Conservation (phyloP, 495 filamentous ascomycete genomes). For the Thermochaetoides thermophila region DNA sequence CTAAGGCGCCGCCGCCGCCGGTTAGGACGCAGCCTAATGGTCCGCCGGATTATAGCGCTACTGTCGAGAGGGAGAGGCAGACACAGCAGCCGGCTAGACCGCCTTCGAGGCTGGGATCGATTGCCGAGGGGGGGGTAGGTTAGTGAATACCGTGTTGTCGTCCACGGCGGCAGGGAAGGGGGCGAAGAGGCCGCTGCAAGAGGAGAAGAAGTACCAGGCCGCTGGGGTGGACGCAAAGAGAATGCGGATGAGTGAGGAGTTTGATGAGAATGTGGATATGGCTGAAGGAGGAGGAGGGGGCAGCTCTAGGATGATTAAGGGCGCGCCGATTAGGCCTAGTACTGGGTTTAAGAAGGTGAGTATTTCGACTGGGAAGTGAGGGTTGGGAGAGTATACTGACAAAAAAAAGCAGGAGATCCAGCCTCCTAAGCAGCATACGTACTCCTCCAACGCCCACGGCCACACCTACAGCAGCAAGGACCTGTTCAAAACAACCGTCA, state of each 20-base stretch:
- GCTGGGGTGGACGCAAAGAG: conserved; percentile 41
- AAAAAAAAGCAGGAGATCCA: too few relatives aligned
- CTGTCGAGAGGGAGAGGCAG: conserved; percentile 15
- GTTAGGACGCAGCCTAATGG: conserved; percentile 33
- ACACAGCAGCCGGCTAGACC: conserved; percentile 16
- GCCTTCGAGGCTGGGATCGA: conserved; percentile 28
- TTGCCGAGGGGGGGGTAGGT: conserved; percentile 29
- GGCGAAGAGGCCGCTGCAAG: conserved; percentile 34
- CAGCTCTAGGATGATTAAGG: conserved; percentile 43
- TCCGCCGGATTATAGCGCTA: conserved; percentile 28
- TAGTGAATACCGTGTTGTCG: conserved; percentile 28
- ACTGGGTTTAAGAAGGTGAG: conserved; percentile 59
- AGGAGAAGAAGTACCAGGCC: too few relatives aligned
- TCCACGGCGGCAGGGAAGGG: conserved; percentile 27
- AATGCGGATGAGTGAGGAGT: conserved; percentile 41
- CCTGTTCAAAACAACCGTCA: conserved; percentile 34
- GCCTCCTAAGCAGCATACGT: conserved; percentile 48
- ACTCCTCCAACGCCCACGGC: conserved; percentile 35
- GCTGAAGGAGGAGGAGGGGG: too few relatives aligned
- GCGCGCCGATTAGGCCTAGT: conserved; percentile 70
- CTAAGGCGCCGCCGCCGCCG: conserved; percentile 37
- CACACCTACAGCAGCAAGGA: too few relatives aligned
- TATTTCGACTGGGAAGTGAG: too few relatives aligned
- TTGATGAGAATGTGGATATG: conserved; percentile 30
- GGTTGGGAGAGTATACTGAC: too few relatives aligned